Evolutionary conservation across 192 early-diverging fungal species (phyloP).

Genomic region (Mortierella alpina): DNA sequence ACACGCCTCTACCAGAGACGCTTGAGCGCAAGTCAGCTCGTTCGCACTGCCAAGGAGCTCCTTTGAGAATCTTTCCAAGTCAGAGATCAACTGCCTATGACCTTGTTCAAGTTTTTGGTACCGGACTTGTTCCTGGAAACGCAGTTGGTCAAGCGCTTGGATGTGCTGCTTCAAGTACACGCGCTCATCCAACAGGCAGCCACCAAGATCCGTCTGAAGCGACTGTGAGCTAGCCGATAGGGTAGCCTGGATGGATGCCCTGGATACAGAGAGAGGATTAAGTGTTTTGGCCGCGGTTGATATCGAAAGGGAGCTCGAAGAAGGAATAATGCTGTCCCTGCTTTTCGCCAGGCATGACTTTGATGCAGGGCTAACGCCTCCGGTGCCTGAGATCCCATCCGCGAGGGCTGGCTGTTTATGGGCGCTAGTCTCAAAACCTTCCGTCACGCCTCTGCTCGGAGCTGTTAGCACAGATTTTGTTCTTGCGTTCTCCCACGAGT

Average conservation of each 20-base stretch:
- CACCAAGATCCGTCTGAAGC: constrained; percentile 14
- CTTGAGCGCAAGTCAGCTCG: constrained; percentile 32
- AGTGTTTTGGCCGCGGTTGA: background rate
- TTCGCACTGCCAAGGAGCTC: constrained; percentile 23
- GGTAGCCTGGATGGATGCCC: constrained; percentile 22
- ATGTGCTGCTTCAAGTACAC: constrained; percentile 40
- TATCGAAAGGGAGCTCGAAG: background rate
- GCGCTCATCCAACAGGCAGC: constrained; percentile 31
- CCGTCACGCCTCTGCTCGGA: too few species aligned
- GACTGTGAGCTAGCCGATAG: constrained; percentile 37
- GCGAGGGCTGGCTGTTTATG: too few species aligned
- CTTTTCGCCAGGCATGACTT: background rate
- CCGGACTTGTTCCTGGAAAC: constrained; percentile 11
- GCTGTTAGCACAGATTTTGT: too few species aligned
- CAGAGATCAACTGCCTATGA: constrained; percentile 13
- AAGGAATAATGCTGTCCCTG: background rate
- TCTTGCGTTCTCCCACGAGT: too few species aligned
- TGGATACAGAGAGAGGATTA: background rate
- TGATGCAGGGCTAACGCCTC: background rate
- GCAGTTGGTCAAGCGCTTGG: constrained; percentile 22
- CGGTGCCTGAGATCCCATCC: too few species aligned
- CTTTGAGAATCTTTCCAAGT: constrained; percentile 24
- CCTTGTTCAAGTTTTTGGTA: constrained; percentile 11
- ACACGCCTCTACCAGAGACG: constrained; percentile 27
- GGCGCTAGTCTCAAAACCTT: too few species aligned